Percentiles rank a stretch among this genome's conserved stretches.
Evolutionary conservation across 2,329 filamentous ascomycete genomes (phyloP).

Genomic region (Verticillium alfalfae): DNA sequence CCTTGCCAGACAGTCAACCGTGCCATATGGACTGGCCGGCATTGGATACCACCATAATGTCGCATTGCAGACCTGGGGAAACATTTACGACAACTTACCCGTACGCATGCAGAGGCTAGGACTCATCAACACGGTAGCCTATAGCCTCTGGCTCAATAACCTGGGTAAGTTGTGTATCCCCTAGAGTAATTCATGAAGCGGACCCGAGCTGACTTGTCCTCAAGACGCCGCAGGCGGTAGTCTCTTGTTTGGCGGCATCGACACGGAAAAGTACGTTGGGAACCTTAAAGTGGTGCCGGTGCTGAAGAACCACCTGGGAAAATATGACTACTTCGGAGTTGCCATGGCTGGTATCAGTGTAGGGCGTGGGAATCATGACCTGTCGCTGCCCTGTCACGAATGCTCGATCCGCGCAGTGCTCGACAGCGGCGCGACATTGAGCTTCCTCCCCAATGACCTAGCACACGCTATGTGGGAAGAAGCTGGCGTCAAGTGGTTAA

Average conservation of each 20-base stretch:
- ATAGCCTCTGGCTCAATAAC: slow-evolving; percentile 65
- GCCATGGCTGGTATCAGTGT: slow-evolving; percentile 26
- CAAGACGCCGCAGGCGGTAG: slow-evolving; percentile 56
- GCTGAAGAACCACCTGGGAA: slow-evolving; percentile 28
- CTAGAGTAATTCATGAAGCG: background rate
- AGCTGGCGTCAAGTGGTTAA: slow-evolving; percentile 43
- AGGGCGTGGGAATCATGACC: background rate
- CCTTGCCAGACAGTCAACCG: slow-evolving; percentile 46
- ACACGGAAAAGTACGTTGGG: slow-evolving; percentile 67
- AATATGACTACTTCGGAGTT: slow-evolving; percentile 42
- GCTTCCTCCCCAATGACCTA: slow-evolving; percentile 61
- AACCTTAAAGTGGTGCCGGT: slow-evolving; percentile 57
- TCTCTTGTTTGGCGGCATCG: slow-evolving; percentile 77
- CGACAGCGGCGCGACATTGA: slow-evolving; percentile 70
- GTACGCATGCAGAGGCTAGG: slow-evolving; percentile 57
- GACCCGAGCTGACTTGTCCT: slow-evolving; percentile 5
- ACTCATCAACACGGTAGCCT: slow-evolving; percentile 61
- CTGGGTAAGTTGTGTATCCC: slow-evolving; percentile 21
- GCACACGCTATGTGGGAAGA: slow-evolving; percentile 47
- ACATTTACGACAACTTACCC: slow-evolving; percentile 54
- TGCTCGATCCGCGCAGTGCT: slow-evolving; percentile 54
- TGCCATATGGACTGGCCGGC: slow-evolving; percentile 53
- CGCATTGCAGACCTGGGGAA: slow-evolving; percentile 26
- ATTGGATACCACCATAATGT: slow-evolving; percentile 55
- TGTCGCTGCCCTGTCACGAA: background rate